phyloP scores from a whole-genome alignment of 2,329 filamentous ascomycete genomes.

The Colletotrichum higginsianum region DNA sequence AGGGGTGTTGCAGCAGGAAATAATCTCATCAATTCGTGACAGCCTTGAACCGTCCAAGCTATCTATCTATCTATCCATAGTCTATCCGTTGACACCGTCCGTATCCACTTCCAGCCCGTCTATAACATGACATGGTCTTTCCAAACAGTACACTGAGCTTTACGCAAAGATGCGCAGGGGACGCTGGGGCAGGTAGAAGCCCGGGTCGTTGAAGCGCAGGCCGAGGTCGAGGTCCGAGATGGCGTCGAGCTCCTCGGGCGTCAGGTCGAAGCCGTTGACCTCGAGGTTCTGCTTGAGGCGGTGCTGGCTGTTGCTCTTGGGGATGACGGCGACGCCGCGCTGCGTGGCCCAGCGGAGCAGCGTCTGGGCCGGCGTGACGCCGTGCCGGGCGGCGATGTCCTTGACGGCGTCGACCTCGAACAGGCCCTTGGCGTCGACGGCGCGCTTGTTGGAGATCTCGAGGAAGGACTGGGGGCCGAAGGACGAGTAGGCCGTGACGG shows the following conservation, averaged over 20 bases:
- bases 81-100: neutral
- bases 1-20: neutral
- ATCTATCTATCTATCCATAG: neutral
- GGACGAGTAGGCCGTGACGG: slow-evolving; percentile 76
- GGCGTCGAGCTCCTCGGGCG: slow-evolving; percentile 67
- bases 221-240: slow-evolving; percentile 69
- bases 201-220: slow-evolving; percentile 74
- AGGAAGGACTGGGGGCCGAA: slow-evolving; percentile 70
- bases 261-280: slow-evolving; percentile 68
- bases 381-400: slow-evolving; percentile 66
- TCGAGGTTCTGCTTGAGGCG: slow-evolving; percentile 70
- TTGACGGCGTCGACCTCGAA: slow-evolving; percentile 59
- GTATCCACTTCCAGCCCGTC: neutral
- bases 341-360: slow-evolving; percentile 78
- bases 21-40: slow-evolving; percentile 24
- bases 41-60: neutral
- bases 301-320: slow-evolving; percentile 71
- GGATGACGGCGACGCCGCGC: slow-evolving; percentile 74
- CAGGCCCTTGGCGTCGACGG: slow-evolving; percentile 48
- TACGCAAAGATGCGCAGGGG: slow-evolving; percentile 69
- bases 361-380: slow-evolving; percentile 75
- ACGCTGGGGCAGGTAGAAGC: slow-evolving; percentile 55
- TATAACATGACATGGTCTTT: neutral
- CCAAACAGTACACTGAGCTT: slow-evolving; percentile 38
- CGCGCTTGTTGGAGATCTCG: slow-evolving; percentile 50